A percentile compares a stretch with the other conserved stretches of the same genome.
phyloP scores from a whole-genome alignment of 192 early-diverging fungal species.

The Backusella tuberculispora region DNA sequence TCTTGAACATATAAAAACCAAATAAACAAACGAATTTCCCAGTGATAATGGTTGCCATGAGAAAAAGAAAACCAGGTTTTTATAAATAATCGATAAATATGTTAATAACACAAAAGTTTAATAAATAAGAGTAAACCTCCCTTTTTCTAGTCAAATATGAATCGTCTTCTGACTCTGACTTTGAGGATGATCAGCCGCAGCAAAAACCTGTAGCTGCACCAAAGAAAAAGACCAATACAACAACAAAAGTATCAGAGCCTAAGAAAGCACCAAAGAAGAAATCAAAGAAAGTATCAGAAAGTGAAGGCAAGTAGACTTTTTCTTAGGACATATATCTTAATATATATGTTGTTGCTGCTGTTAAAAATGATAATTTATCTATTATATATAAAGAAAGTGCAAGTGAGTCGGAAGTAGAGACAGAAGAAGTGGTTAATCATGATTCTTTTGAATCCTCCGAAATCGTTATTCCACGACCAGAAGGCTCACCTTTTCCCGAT shows the following conservation, averaged over 20 bases:
- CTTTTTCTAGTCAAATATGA: neutral
- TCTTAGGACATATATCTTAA: too few species aligned
- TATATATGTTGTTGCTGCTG: too few species aligned
- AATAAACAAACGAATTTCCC: too few species aligned
- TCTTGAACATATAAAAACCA: too few species aligned
- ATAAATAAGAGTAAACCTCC: neutral
- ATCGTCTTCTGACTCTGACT: conserved; percentile 1
- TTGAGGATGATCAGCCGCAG: neutral
- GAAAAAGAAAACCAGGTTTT: conserved; percentile 9
- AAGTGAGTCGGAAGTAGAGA: neutral
- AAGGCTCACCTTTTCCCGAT: conserved; percentile 45
- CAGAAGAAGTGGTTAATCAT: neutral
- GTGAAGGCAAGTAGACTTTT: neutral
- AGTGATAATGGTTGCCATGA: neutral
- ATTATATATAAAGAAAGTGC: neutral
- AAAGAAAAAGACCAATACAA: neutral
- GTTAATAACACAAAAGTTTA: neutral
- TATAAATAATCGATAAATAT: neutral
- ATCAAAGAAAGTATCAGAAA: neutral
- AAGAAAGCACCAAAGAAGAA: neutral
- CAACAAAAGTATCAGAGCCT: neutral
- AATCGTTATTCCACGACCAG: conserved; percentile 29
- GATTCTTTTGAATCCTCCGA: neutral
- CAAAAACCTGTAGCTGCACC: neutral
- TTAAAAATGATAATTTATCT: neutral